Evolutionary conservation across 2,329 filamentous ascomycete species (phyloP), one percentile per base, ranked within the genome.

Genomic region (Aspergillus cejpii): DNA sequence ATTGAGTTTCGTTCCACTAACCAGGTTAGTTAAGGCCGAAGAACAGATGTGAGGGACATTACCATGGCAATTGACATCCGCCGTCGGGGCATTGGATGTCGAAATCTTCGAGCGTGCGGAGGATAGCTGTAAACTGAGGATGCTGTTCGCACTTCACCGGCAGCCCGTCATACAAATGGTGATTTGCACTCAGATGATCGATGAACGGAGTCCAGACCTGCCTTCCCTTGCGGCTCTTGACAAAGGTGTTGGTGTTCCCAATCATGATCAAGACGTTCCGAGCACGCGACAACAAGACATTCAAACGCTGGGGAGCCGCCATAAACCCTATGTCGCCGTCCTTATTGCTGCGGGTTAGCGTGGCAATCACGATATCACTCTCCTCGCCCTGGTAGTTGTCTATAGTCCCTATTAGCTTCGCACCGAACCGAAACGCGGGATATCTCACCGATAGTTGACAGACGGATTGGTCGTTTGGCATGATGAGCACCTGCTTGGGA

Each of bases 351-450:
- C 85, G 69, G 0, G 83, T 86, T 8, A 89, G 61, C 0, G 81
- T 84, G 0, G 71, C 77, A 6, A 90, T 75, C 0, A 88, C 80
- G 12, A 90, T 83, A 1, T 88, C 79, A 28, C 78, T 81, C 51
- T 90, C 85, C 56, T 89, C 85, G 1, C 85, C 84, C 59, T 89
- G 85, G 45, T 85, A 90, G 49, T 89, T 89, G 49, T 89, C 84
- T 83, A 48, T 26, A 11, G 27, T 46, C 20, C 45, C 36, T 10
- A n/a, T 19, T 24, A 10, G 2, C 4, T 20, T n/a, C 17, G 41
- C 28, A 5, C 3, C 7, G 17, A 6, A 8, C 3, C n/a, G 23
- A 19, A 23, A 39, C 3, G 10, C 23, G 14, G 34, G 11, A 15
- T n/a, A 6, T 2, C 76, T 60, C 64, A 84, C 81, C 82, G 41